phyloP scores from a whole-genome alignment of 2,329 filamentous ascomycete genomes.

The Chrysoporthe deuterocubensis region DNA sequence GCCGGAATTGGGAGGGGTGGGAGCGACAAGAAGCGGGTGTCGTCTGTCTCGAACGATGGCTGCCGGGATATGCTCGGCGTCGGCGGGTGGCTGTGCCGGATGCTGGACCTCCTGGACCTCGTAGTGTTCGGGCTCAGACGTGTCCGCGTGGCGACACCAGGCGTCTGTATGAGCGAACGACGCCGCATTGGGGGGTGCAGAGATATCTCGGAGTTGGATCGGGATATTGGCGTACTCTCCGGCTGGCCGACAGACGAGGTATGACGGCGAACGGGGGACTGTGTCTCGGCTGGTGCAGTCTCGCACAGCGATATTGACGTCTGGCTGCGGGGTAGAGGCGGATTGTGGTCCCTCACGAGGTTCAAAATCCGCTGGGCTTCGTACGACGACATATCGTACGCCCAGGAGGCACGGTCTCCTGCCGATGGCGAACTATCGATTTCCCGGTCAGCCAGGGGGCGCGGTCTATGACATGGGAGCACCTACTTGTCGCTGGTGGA shows the following conservation, averaged over 20 bases:
- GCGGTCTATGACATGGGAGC: neutral
- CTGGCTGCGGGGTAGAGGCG: conserved; percentile 17
- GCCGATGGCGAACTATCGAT: conserved; percentile 39
- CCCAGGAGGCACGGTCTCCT: conserved; percentile 44
- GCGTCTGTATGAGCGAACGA: conserved; percentile 52
- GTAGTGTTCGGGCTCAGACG: conserved; percentile 32
- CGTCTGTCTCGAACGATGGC: conserved; percentile 45
- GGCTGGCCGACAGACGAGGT: conserved; percentile 40
- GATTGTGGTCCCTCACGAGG: conserved; percentile 39
- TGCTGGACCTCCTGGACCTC: conserved; percentile 39
- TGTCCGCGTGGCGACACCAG: conserved; percentile 53
- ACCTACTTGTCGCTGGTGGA: conserved; percentile 36
- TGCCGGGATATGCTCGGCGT: conserved; percentile 44
- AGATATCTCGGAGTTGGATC: conserved; percentile 52
- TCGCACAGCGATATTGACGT: conserved; percentile 13
- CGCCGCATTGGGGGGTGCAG: conserved; percentile 53
- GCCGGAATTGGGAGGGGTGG: conserved; percentile 33
- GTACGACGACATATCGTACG: conserved; percentile 50
- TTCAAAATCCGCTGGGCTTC: conserved; percentile 50
- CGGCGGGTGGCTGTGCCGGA: conserved; percentile 44
- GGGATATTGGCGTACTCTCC: conserved; percentile 38
- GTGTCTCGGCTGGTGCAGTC: conserved; percentile 37
- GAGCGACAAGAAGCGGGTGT: conserved; percentile 42
- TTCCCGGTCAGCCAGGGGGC: neutral
- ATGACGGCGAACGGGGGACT: conserved; percentile 39